Percentiles rank a stretch among this genome's conserved stretches.
These are phyloP conservation scores for Phalaenopsis equestris DNA, from an alignment of 106 monocot species.

Conservation along the genomic window DNA sequence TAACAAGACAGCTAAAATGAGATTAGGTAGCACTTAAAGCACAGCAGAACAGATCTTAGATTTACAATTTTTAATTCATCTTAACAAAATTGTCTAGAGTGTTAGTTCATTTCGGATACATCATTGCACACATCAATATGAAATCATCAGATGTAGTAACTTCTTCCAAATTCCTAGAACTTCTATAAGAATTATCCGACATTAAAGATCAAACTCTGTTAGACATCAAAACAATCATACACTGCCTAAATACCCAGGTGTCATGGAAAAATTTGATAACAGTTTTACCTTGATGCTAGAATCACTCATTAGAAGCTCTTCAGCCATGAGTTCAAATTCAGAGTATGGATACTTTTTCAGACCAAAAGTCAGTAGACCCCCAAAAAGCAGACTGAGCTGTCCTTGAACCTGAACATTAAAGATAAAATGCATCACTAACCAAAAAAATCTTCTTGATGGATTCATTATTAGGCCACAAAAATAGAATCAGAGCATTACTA, in stretches of 20 bases:
- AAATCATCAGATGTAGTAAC: background rate
- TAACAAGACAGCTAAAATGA: background rate
- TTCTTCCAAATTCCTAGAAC: background rate
- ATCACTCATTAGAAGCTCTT: slow-evolving; percentile 99
- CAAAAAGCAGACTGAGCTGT: slow-evolving; percentile 63
- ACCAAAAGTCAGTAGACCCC: slow-evolving; percentile 79
- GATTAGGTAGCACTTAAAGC: background rate
- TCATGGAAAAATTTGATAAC: background rate
- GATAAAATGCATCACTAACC: background rate
- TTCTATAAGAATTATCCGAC: background rate
- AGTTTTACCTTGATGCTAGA: slow-evolving; percentile 75
- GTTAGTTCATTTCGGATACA: background rate
- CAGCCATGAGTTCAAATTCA: slow-evolving; percentile 97
- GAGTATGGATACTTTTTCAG: slow-evolving; percentile 81
- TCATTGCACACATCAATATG: background rate
- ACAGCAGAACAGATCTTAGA: background rate
- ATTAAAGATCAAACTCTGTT: background rate
- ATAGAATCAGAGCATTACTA: too few species aligned
- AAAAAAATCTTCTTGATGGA: background rate
- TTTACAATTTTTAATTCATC: background rate
- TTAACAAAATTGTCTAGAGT: background rate
- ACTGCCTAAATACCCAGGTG: background rate
- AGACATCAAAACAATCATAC: background rate
- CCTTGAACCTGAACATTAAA: slow-evolving; percentile 70
- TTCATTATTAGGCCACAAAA: background rate